Conservation (phyloP, 148 eudicot genomes). For the Rhododendron simsii region DNA sequence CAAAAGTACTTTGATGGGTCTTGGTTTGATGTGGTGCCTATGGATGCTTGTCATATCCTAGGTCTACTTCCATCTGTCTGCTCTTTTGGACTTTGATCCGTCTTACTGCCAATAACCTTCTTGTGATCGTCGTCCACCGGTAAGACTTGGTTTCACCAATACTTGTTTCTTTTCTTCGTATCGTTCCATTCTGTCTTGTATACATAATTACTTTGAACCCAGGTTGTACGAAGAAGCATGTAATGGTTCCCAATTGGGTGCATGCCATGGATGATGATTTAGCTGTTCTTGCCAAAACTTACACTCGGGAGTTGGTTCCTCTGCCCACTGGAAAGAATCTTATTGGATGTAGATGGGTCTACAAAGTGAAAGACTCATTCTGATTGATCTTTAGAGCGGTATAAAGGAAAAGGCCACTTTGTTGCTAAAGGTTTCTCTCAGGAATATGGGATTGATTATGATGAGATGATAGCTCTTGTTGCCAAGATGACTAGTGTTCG, state of each 20-base stretch:
- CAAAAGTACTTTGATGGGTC: not conserved
- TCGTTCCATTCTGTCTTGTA: not conserved
- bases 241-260: not conserved
- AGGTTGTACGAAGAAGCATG: not conserved
- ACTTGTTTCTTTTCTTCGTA: not conserved
- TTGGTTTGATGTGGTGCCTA: not conserved
- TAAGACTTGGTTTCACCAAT: not conserved
- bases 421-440: no score
- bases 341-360: no score
- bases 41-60: not conserved
- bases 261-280: not conserved
- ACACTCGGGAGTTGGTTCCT: no score
- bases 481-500: not conserved
- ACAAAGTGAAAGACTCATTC: no score
- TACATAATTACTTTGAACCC: not conserved
- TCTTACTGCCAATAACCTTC: not conserved
- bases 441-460: no score
- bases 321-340: no score
- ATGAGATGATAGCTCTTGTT: not conserved
- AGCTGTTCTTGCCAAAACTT: no score
- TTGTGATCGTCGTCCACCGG: not conserved
- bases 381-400: no score
- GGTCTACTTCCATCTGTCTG: not conserved
- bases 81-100: not conserved
- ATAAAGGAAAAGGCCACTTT: no score